A percentile compares a stretch with the other conserved stretches of the same genome.
Conservation (phyloP, 805 yeast species). For the Yueomyces sinensis region DNA sequence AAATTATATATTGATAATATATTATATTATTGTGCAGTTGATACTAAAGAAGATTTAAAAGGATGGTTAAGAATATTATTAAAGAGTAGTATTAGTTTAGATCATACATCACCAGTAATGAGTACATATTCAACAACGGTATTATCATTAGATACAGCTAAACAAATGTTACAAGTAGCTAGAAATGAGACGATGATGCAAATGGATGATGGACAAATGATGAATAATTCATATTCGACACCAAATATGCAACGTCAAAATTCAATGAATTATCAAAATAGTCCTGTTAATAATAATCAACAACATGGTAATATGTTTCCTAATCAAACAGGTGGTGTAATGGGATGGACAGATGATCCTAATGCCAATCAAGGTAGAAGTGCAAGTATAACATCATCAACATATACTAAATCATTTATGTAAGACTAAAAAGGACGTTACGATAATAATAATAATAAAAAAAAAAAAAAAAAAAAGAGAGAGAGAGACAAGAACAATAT, state of each 20-base stretch:
- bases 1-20: conserved; percentile 90
- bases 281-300: too few relatives aligned
- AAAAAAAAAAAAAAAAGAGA: too few relatives aligned
- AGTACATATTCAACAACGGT: conserved; percentile 91
- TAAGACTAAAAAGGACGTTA: too few relatives aligned
- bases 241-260: not conserved
- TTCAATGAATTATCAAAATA: not conserved
- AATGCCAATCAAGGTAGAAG: not conserved
- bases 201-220: not conserved
- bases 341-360: not conserved
- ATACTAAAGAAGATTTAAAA: conserved; percentile 78
- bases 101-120: conserved; percentile 79
- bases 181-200: conserved; percentile 38
- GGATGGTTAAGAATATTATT: conserved; percentile 87
- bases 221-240: not conserved
- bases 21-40: conserved; percentile 91
- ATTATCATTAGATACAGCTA: conserved; percentile 72
- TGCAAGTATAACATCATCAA: not conserved
- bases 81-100: conserved; percentile 91
- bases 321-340: not conserved
- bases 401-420: not conserved
- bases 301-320: not conserved
- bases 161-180: conserved; percentile 68
- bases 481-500: too few relatives aligned
- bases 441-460: too few relatives aligned